These are phyloP conservation scores for Mimosa pudica DNA, from an alignment of 306 rosid species.

Conservation along the genomic window DNA sequence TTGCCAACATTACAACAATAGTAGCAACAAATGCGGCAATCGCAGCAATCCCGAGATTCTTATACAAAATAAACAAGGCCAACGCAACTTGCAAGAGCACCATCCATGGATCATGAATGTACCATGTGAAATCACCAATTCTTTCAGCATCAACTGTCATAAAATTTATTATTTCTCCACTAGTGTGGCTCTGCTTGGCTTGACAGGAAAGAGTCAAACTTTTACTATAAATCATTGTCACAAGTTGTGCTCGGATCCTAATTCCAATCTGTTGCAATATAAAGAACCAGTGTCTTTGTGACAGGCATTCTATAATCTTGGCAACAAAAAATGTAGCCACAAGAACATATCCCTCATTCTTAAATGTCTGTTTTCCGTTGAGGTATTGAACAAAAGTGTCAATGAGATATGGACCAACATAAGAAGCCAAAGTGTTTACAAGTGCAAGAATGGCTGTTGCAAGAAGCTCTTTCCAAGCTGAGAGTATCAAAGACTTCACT, in stretches of 20 bases:
- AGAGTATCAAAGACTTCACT: constrained; percentile 34
- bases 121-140: constrained; percentile 43
- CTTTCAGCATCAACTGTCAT: constrained; percentile 62
- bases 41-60: constrained; percentile 52
- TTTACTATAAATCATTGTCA: constrained; percentile 42
- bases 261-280: constrained; percentile 46
- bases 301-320: constrained; percentile 45
- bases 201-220: constrained; percentile 46
- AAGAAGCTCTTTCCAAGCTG: constrained; percentile 51
- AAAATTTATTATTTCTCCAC: constrained; percentile 59
- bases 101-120: constrained; percentile 49
- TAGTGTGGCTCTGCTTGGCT: constrained; percentile 47
- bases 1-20: constrained; percentile 47
- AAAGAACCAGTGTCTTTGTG: constrained; percentile 51
- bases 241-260: constrained; percentile 39
- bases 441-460: constrained; percentile 33
- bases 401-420: constrained; percentile 60
- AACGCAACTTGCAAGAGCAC: constrained; percentile 41
- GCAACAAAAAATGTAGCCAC: constrained; percentile 45
- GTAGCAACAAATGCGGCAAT: constrained; percentile 52
- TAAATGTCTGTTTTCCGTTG: constrained; percentile 35
- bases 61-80: constrained; percentile 50
- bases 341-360: constrained; percentile 47
- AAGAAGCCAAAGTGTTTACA: constrained; percentile 41
- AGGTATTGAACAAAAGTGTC: constrained; percentile 53